A percentile compares a stretch with the other conserved stretches of the same genome.
Evolutionary conservation across 306 rosid species (phyloP).

Genomic region (Castanopsis chinensis): DNA sequence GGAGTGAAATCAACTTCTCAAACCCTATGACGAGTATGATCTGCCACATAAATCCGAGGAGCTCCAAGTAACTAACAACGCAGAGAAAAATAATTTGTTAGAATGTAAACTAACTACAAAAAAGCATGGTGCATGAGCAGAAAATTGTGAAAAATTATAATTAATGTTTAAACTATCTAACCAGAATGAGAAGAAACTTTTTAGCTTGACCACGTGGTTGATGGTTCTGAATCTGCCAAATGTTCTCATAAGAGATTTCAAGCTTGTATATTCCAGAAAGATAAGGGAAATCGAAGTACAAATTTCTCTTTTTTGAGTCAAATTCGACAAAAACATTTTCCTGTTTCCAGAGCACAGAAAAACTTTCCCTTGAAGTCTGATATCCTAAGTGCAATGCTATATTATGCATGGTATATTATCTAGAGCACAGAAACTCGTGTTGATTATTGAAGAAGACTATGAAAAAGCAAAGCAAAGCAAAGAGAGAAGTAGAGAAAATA

Average conservation of each 20-base stretch:
- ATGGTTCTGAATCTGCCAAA: constrained; percentile 60
- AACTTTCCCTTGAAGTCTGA: constrained; percentile 41
- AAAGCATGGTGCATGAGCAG: background rate
- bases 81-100: background rate
- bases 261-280: constrained; percentile 36
- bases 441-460: too few species aligned
- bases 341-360: constrained; percentile 49
- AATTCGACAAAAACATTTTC: constrained; percentile 38
- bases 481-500: too few species aligned
- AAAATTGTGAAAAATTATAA: constrained; percentile 9
- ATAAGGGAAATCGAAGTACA: constrained; percentile 31
- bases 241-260: constrained; percentile 53
- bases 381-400: constrained; percentile 44
- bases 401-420: constrained; percentile 4
- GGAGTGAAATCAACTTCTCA: constrained; percentile 71
- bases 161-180: background rate
- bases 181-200: constrained; percentile 71
- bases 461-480: too few species aligned
- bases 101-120: too few species aligned
- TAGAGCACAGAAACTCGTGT: background rate
- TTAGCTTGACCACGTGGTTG: constrained; percentile 35
- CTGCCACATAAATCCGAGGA: constrained; percentile 58
- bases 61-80: constrained; percentile 54
- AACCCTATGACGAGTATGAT: constrained; percentile 55
- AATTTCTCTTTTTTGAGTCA: constrained; percentile 24